Conservation (phyloP, 352 stramenopile genomes). For the Plasmopara muralis region DNA sequence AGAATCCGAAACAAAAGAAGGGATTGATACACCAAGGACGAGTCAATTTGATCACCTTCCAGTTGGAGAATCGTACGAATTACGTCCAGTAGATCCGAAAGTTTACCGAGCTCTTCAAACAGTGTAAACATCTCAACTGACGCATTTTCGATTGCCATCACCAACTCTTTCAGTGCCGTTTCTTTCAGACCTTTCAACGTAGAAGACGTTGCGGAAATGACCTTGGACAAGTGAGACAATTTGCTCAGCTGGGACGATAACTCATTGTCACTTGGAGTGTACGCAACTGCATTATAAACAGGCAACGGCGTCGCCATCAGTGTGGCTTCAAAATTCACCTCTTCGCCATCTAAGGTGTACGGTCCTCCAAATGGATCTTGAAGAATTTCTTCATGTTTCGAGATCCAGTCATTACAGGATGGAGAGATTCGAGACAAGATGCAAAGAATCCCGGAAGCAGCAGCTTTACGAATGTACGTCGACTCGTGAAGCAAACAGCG, state of each 20-base stretch:
- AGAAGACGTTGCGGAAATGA: slow-evolving; percentile 18
- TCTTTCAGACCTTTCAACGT: slow-evolving; percentile 23
- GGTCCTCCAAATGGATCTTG: slow-evolving; percentile 27
- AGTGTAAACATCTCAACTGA: slow-evolving; percentile 23
- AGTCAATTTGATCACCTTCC: slow-evolving; percentile 6
- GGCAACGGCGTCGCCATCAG: slow-evolving; percentile 28
- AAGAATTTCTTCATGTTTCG: slow-evolving; percentile 18
- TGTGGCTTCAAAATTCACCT: slow-evolving; percentile 14
- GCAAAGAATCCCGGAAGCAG: slow-evolving; percentile 31
- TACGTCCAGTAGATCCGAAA: slow-evolving; percentile 19
- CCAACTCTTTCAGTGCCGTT: slow-evolving; percentile 27
- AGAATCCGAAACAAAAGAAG: slow-evolving; percentile 39
- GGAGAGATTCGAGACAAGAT: slow-evolving; percentile 24
- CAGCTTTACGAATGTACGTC: slow-evolving; percentile 39
- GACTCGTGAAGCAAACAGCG: slow-evolving; percentile 50
- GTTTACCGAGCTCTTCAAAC: slow-evolving; percentile 36
- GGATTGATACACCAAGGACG: slow-evolving; percentile 13
- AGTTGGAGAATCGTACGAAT: slow-evolving; percentile 9
- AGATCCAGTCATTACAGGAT: slow-evolving; percentile 10
- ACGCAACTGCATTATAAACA: slow-evolving; percentile 10
- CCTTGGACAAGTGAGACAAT: slow-evolving; percentile 24
- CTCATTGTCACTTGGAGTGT: slow-evolving; percentile 23
- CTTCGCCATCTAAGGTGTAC: slow-evolving; percentile 7
- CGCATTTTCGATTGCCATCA: slow-evolving; percentile 21
- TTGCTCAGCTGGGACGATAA: slow-evolving; percentile 29